A percentile compares a stretch with the other conserved stretches of the same genome.
phyloP scores from a whole-genome alignment of 1,284 basidiomycete genomes.

The Irpex sp. region DNA sequence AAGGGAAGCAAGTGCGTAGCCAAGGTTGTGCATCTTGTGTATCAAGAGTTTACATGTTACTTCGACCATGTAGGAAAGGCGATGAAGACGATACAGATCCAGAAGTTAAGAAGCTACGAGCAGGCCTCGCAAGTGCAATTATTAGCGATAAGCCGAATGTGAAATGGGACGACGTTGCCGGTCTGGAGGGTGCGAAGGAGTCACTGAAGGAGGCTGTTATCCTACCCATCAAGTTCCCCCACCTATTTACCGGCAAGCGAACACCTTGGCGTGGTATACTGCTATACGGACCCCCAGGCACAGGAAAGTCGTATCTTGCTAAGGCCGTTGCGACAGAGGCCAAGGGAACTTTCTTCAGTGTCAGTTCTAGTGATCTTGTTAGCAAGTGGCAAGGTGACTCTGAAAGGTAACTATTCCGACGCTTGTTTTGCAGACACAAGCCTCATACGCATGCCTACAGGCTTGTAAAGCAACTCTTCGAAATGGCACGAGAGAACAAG shows the following conservation, averaged over 20 bases:
- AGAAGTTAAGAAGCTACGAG: constrained; percentile 95
- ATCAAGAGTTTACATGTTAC: background rate
- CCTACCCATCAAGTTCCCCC: constrained; percentile 98
- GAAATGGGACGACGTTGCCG: constrained; percentile 98
- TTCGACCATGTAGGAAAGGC: constrained; percentile 56
- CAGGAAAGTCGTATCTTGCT: constrained; percentile 95
- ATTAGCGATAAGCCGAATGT: constrained; percentile 96
- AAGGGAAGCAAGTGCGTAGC: constrained; percentile 73
- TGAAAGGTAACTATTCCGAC: constrained; percentile 74
- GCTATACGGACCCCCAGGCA: constrained; percentile 95
- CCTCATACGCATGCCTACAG: constrained; percentile 47
- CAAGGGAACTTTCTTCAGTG: constrained; percentile 98
- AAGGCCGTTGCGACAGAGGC: constrained; percentile 99
- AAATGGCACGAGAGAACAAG: constrained; percentile 96
- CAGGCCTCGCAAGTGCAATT: constrained; percentile 90
- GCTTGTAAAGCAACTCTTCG: constrained; percentile 95
- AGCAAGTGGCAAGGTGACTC: constrained; percentile 99
- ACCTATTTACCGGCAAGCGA: constrained; percentile 97
- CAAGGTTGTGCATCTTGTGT: constrained; percentile 5
- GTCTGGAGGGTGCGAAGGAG: constrained; percentile 94
- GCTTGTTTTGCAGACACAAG: background rate
- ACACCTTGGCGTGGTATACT: constrained; percentile 98
- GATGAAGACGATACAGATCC: constrained; percentile 88
- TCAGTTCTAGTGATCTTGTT: constrained; percentile 95
- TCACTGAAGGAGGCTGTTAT: constrained; percentile 98